Evolutionary conservation across 176 grass and related monocot species (phyloP), one percentile per base, ranked within the genome.

Genomic region (Phragmites australis): DNA sequence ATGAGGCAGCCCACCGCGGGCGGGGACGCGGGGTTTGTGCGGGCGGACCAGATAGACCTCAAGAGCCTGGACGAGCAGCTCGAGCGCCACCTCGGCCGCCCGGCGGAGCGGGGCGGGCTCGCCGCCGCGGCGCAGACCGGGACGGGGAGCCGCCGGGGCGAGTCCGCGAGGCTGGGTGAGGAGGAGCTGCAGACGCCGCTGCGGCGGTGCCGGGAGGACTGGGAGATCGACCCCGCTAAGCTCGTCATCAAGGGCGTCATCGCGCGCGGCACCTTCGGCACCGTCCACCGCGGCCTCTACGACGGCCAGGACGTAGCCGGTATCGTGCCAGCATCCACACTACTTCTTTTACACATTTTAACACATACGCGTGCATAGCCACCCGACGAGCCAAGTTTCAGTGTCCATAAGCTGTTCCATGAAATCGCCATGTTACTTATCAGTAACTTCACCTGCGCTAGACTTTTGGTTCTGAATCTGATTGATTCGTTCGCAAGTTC

Each of bases 261-360:
- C 65, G 97, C 93, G 79, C 82, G 97, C 52, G 97, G 97, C 82
- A 96, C 97, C 82, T 99, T 96, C 79, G 93, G 93, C 26, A 90
- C 97, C 82, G 93, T 99, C 58, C 97, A 99, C 62, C 93, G 97
- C 44, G 97, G 97, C 21, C 72, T 99, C 76, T 99, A 99, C 85
- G 97, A 99, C 74, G 97, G 97, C 90, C 90, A 89, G 87, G 97
- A 99, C 67, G 97, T 99, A 68, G 97, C 97, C 64, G 93, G 97
- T 99, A 90, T 62, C 53, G 58, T 76, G n/a, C 55, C 40, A 50
- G 15, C 53, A 53, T 44, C 50, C 64, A 32, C 52, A 43, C 46
- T 23, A 25, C 31, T 79, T 79, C 5, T 7, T 51, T 63, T 29
- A 3, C 19, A 10, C 75, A 18, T 6, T 19, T 17, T 40, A 37